These are phyloP conservation scores for Linnemannia hyalina DNA, from an alignment of 192 early-diverging fungal genomes.

Conservation along the genomic window DNA sequence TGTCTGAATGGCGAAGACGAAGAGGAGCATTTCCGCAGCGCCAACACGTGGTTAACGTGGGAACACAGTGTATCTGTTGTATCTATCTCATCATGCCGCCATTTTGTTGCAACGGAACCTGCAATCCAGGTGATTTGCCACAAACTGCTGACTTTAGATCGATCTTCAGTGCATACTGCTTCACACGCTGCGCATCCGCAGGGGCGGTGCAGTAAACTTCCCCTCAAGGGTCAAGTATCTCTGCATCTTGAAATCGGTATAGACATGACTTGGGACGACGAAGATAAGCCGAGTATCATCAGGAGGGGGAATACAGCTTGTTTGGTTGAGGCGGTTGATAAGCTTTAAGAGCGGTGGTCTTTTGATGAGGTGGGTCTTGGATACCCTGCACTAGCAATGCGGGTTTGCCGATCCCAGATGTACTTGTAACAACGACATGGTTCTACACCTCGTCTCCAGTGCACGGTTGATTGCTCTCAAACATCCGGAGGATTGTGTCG, in stretches of 20 bases:
- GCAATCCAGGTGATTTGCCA: slow-evolving; percentile 19
- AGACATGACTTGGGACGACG: slow-evolving; percentile 25
- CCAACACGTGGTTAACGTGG: too few species aligned
- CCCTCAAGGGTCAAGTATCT: slow-evolving; percentile 6
- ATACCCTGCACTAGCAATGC: slow-evolving; percentile 22
- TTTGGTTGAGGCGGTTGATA: slow-evolving; percentile 8
- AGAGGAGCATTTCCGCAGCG: too few species aligned
- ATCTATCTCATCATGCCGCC: too few species aligned
- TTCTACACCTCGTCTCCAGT: too few species aligned
- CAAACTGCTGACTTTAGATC: slow-evolving; percentile 18
- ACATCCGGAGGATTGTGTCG: too few species aligned
- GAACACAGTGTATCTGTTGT: too few species aligned
- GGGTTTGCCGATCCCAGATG: slow-evolving; percentile 4
- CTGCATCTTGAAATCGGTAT: slow-evolving; percentile 26
- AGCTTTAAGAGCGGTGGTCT: slow-evolving; percentile 24
- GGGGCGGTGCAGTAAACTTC: slow-evolving; percentile 9
- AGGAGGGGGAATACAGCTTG: slow-evolving; percentile 3
- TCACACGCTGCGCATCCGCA: neutral
- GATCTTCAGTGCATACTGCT: slow-evolving; percentile 27
- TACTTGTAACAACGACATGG: too few species aligned
- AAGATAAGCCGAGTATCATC: slow-evolving; percentile 23
- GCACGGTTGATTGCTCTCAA: too few species aligned
- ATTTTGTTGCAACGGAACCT: neutral
- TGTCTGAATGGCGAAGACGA: too few species aligned
- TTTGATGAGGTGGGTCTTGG: slow-evolving; percentile 20